These are phyloP conservation scores for Ploettnerulaceae sp. DNA, from an alignment of 2,329 filamentous ascomycete genomes.

Conservation along the genomic window DNA sequence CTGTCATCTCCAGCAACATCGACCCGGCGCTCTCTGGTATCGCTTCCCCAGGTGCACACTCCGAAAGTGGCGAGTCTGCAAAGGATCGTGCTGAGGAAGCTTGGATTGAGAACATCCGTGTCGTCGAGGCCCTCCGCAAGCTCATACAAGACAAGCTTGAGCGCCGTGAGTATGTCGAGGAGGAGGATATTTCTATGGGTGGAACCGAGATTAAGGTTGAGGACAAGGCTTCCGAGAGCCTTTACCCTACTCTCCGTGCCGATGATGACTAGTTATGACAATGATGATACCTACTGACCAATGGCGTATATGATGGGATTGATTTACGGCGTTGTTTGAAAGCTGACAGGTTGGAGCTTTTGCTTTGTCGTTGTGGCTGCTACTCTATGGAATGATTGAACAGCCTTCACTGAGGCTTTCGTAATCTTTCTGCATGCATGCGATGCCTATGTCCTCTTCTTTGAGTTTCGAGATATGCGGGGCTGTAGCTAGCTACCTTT, in stretches of 20 bases:
- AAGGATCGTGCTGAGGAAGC: slow-evolving; percentile 57
- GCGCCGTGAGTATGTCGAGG: slow-evolving; percentile 47
- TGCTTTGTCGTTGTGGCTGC: neutral
- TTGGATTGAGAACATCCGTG: slow-evolving; percentile 62
- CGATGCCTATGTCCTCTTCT: neutral
- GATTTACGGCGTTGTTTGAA: neutral
- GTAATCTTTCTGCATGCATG: slow-evolving; percentile 1
- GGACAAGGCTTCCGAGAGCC: slow-evolving; percentile 17
- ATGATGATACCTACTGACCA: slow-evolving; percentile 4
- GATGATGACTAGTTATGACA: slow-evolving; percentile 20
- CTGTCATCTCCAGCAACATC: slow-evolving; percentile 30
- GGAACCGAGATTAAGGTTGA: slow-evolving; percentile 13
- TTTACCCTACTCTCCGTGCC: slow-evolving; percentile 25
- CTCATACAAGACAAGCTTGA: slow-evolving; percentile 55
- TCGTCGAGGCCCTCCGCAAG: slow-evolving; percentile 57
- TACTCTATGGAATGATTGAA: neutral
- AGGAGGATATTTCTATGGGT: slow-evolving; percentile 25
- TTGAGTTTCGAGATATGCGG: slow-evolving; percentile 1
- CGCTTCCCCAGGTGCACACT: slow-evolving; percentile 52
- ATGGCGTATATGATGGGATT: slow-evolving; percentile 2
- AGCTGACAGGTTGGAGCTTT: neutral
- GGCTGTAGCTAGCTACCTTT: slow-evolving; percentile 1
- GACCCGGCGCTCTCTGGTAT: slow-evolving; percentile 36
- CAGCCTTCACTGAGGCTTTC: slow-evolving; percentile 4
- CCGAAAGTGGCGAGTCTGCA: slow-evolving; percentile 47